Conservation (phyloP, 768 basidiomycete genomes). For the Russula dissimulans region DNA sequence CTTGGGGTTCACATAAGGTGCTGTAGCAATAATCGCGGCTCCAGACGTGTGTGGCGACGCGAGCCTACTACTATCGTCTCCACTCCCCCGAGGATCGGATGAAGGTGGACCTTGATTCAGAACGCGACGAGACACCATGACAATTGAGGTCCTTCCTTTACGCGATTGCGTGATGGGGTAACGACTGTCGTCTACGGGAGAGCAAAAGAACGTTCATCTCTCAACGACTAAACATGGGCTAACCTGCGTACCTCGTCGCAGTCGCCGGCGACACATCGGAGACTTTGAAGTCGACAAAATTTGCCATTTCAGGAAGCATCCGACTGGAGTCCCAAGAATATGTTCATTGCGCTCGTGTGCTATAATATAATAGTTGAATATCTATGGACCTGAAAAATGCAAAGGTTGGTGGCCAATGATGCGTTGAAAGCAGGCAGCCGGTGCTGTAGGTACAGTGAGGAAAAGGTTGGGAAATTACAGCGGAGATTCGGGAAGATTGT, state of each 20-base stretch:
- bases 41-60: not conserved
- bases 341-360: constrained; percentile 7
- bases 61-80: not conserved
- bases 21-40: not conserved
- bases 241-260: not conserved
- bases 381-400: constrained; percentile 12
- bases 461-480: not conserved
- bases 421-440: not conserved
- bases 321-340: not conserved
- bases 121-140: not conserved
- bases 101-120: not conserved
- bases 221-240: not conserved
- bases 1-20: not conserved
- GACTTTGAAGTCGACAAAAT: not conserved
- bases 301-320: not conserved
- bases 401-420: constrained; percentile 1
- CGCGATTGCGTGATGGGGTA: not conserved
- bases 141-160: not conserved
- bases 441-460: constrained; percentile 1
- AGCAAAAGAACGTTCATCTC: not conserved
- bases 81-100: not conserved
- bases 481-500: constrained; percentile 35
- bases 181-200: not conserved
- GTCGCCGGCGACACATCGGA: not conserved
- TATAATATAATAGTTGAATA: constrained; percentile 15